Conservation (phyloP, 2,329 filamentous ascomycete species). For the Penicillium concentricum region DNA sequence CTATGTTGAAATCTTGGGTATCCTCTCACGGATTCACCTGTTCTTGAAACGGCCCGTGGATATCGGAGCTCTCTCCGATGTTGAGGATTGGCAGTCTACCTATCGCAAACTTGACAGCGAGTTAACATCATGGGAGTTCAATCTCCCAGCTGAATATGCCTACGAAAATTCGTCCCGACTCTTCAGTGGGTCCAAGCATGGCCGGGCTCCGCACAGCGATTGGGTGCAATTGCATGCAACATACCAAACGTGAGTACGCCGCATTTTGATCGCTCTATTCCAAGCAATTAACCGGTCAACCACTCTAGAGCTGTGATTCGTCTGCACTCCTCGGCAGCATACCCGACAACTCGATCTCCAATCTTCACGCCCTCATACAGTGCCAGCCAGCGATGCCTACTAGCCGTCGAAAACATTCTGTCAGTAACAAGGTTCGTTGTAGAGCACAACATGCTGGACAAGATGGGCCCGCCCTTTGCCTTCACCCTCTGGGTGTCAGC, state of each 20-base stretch:
- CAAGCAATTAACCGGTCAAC: conserved; percentile 20
- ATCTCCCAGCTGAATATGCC: conserved; percentile 76
- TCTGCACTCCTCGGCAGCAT: conserved; percentile 87
- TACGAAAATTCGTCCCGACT: conserved; percentile 70
- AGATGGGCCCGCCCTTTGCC: conserved; percentile 84
- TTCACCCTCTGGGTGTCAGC: conserved; percentile 93
- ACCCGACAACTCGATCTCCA: conserved; percentile 81
- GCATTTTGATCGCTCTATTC: not conserved
- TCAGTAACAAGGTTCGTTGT: conserved; percentile 76
- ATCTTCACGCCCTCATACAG: conserved; percentile 89
- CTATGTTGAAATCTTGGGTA: conserved; percentile 85
- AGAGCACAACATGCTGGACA: conserved; percentile 69
- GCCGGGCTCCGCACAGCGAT: conserved; percentile 71
- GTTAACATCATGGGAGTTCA: conserved; percentile 79
- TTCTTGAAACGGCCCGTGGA: conserved; percentile 88
- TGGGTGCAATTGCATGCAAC: conserved; percentile 92
- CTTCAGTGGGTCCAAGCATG: conserved; percentile 63
- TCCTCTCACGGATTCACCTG: conserved; percentile 81
- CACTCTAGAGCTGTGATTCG: conserved; percentile 69
- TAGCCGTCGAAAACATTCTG: conserved; percentile 78
- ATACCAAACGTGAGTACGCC: conserved; percentile 68
- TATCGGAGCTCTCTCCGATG: conserved; percentile 78
- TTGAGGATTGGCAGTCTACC: conserved; percentile 83
- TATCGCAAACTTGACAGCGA: conserved; percentile 82
- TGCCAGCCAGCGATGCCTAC: conserved; percentile 77